Base-by-base conservation (phyloP, 495 filamentous ascomycete genomes). In the Podospora pseudocomata region DNA sequence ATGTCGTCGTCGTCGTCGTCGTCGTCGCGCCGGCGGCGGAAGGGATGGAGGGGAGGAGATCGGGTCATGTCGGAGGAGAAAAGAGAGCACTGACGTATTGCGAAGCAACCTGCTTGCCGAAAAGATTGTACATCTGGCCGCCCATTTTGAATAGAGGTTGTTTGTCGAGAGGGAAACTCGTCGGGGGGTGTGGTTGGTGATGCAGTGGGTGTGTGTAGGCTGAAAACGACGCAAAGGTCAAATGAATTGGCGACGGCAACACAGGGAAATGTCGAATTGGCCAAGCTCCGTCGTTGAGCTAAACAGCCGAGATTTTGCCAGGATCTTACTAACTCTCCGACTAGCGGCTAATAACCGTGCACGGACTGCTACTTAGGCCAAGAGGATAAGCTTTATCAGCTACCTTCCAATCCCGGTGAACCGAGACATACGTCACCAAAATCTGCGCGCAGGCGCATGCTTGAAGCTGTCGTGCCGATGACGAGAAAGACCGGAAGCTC, bases 71-170 rank as follows among this genome's bases (percentile, higher is more conserved):
- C 7, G 49, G 27, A 55, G 4, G 3, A 54, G 13, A 57, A 32
- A 55, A 71, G n/a, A 23, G 65, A 62, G 60, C 64, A 91, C 93
- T 76, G 87, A 99, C 94, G 78, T 90, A 82, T 84, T 97, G 95
- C 64, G 95, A 96, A 82, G 91, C 93, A 85, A 99, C 85, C 82
- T 97, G 88, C 78, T 88, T 90, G 85, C 94, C 95, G 82, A 90
- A 85, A 77, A 97, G 84, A 71, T 83, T 88, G 88, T 97, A 97
- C 77, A 86, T 87, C 76, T 83, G 85, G 77, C 93, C 92, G 78
- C 94, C 92, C 94, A 98, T 98, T 71, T 83, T 94, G 86, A 80
- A 76, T 79, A 57, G 58, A 49, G 73, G 73, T 2, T 74, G 75
- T 74, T 77, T 72, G 77, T 77, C 55, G 55, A 26, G n/a, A 58